Evolutionary conservation across 441 rosid species (phyloP), one percentile per base, ranked within the genome.

Genomic region (Dalechampia spathulata): DNA sequence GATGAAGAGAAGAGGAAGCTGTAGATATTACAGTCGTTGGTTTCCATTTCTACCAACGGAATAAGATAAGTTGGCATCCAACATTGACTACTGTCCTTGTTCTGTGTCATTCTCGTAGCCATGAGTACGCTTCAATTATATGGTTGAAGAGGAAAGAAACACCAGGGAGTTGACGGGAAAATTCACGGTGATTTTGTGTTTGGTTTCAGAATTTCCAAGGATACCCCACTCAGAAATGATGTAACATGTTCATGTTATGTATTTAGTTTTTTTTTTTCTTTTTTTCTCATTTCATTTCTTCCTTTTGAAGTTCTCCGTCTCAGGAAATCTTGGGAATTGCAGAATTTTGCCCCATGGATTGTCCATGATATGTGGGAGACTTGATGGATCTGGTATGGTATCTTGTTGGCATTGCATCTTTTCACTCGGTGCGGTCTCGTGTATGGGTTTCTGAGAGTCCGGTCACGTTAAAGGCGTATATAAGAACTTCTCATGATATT

Each of bases 271-370:
- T 40, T 28, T 13, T 25, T 37, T 53, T 23, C 13, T 13, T 14
- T 51, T 30, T 23, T 17, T 50, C n/a, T n/a, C n/a, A n/a, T n/a
- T n/a, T n/a, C n/a, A n/a, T n/a, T n/a, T n/a, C n/a, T n/a, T n/a
- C n/a, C n/a, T n/a, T n/a, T n/a, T n/a, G 13, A 12, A 42, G 41
- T 60, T 26, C 4, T 26, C 60, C 62, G 63, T 63, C 51, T 44
- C 32, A 62, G 63, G 58, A 51, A 55, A 61, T 68, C 34, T 21
- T 45, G 67, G 54, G 65, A 68, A 52, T 61, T 45, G 63, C 65
- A 63, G 53, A 67, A 62, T 69, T 71, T 71, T 63, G 65, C 66
- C 64, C 71, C n/a, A n/a, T n/a, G n/a, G n/a, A n/a, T n/a, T n/a
- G n/a, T n/a, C n/a, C n/a, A n/a, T n/a, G n/a, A 36, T 63, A 19